Base-by-base conservation (phyloP, 495 filamentous ascomycete genomes). In the Neurospora tetrasperma region DNA sequence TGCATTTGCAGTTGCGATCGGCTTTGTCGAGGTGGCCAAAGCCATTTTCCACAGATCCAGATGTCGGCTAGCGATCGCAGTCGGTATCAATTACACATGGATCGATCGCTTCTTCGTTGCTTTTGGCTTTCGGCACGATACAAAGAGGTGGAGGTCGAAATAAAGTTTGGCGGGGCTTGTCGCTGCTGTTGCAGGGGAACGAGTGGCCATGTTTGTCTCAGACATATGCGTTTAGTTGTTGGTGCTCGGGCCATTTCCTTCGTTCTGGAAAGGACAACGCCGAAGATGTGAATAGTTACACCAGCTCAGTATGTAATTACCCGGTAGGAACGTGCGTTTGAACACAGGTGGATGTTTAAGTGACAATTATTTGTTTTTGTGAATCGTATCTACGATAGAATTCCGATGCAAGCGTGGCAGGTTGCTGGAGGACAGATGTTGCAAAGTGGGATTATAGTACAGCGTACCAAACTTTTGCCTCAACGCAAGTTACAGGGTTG, bases 131-230 rank as follows among this genome's bases (percentile, higher is more conserved):
- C 14, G 5, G 27, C 54, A 7, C 54, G 54, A 66, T 35, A 18
- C 54, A 35, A 0, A 9, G 48, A 70, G 69, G 62, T 73, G 73
- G 41, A 70, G 68, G 73, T 70, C 9, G 46, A 66, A 59, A 62
- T 76, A 46, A 62, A 72, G 54, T 66, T 66, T 18, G 27, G 54
- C 27, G 54, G 54, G 54, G 54, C 27, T 31, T 66, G 23, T 7
- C 11, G 20, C 2, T 59, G 23, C 12, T 66, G 27, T 35, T 35
- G 54, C 54, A 7, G 54, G 54, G 54, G 27, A 66, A 35, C 54
- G 54, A 8, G 27, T 38, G 27, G 54, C 0, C 23, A 1, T 46
- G 9, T 54, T 27, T 27, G 20, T 48, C 44, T 20, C 44, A 54
- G 10, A 5, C 0, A 54, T 54, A 54, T 5, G 9, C 46, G 0